These are phyloP conservation scores for Daedalea quercina DNA, from an alignment of 768 basidiomycete species.

Conservation along the genomic window DNA sequence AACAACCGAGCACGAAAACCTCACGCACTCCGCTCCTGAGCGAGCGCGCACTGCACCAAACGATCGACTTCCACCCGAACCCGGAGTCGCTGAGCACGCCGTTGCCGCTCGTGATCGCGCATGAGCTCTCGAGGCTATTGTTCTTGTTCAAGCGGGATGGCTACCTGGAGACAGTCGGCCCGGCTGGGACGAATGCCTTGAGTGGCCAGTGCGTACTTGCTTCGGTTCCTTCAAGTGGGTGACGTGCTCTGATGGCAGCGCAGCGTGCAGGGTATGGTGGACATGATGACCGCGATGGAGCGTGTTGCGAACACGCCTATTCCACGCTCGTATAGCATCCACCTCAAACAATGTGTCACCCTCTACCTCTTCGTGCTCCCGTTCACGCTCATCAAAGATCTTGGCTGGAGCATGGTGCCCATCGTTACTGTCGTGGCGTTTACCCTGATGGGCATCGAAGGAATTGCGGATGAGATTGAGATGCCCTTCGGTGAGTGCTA, in stretches of 20 bases:
- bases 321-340: constrained; percentile 77
- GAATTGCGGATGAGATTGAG: constrained; percentile 92
- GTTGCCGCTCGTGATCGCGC: constrained; percentile 81
- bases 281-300: constrained; percentile 83
- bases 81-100: constrained; percentile 59
- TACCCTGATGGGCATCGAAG: constrained; percentile 92
- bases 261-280: constrained; percentile 76
- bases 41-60: constrained; percentile 35
- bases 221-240: neutral
- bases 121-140: constrained; percentile 65
- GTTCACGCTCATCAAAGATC: constrained; percentile 73
- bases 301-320: constrained; percentile 87
- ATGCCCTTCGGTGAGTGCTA: constrained; percentile 76
- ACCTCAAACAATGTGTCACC: constrained; percentile 93
- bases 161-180: constrained; percentile 83
- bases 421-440: constrained; percentile 83
- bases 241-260: neutral
- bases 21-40: constrained; percentile 58
- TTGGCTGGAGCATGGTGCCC: constrained; percentile 82
- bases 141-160: constrained; percentile 77
- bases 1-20: constrained; percentile 18
- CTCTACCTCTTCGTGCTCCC: constrained; percentile 90
- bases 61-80: constrained; percentile 54
- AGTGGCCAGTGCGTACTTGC: constrained; percentile 44
- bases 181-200: constrained; percentile 81